Conservation (phyloP, 768 basidiomycete species). For the Clitopilus hobsonii region DNA sequence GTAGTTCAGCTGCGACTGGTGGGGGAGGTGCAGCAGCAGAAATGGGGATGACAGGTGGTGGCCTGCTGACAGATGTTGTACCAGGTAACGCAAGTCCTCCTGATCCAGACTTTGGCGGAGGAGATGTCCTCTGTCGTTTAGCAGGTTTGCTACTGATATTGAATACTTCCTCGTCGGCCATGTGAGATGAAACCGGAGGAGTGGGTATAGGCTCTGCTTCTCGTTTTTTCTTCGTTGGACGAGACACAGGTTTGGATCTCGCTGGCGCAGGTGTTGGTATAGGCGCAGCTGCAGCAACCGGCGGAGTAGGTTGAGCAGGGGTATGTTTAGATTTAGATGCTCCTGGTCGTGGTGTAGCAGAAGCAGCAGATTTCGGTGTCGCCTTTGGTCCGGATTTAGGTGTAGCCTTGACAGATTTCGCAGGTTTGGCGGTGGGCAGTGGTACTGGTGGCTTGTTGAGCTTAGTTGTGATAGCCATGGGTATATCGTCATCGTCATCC, state of each 20-base stretch:
- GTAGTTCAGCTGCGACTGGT: neutral
- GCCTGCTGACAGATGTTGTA: neutral
- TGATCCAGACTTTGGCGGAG: neutral
- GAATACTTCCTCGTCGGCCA: neutral
- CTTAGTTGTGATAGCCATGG: neutral
- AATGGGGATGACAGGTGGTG: neutral
- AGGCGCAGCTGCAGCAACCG: neutral
- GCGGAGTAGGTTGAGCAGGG: neutral
- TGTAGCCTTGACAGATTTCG: neutral
- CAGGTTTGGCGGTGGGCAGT: neutral
- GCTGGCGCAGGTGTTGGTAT: neutral
- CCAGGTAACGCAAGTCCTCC: neutral
- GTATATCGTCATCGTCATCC: neutral
- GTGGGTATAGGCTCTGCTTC: neutral
- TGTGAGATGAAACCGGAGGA: neutral
- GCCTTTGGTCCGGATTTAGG: neutral
- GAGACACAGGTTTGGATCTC: neutral
- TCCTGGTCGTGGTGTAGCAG: neutral
- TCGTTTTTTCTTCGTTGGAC: neutral
- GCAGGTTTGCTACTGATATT: neutral
- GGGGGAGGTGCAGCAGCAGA: neutral
- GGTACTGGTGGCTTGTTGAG: neutral
- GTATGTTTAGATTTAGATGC: neutral
- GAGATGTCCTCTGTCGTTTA: neutral
- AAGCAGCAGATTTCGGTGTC: neutral